These are phyloP conservation scores for Toxicodendron radicans DNA, from an alignment of 345 rosid genomes.

Conservation along the genomic window DNA sequence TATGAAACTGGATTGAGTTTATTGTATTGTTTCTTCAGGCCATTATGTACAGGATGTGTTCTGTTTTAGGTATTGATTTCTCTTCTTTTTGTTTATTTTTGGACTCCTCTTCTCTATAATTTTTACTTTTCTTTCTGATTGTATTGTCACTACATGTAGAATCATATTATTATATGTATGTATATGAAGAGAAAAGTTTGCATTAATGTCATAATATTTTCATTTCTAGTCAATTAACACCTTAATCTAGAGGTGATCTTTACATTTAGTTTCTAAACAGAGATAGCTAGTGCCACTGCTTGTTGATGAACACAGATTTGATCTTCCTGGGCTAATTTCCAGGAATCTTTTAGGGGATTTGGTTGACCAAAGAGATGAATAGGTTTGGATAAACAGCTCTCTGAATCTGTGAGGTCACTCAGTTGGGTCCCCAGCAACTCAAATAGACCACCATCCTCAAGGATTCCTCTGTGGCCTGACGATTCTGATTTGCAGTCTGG, in stretches of 20 bases:
- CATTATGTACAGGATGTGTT: slow-evolving; percentile 33
- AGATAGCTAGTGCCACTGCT: neutral
- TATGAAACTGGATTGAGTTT: slow-evolving; percentile 33
- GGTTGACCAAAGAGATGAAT: neutral
- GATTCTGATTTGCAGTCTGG: neutral
- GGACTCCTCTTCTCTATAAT: neutral
- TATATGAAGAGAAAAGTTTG: neutral
- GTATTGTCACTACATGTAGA: neutral
- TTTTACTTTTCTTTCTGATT: slow-evolving; percentile 5
- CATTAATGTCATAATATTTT: neutral
- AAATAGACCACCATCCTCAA: slow-evolving; percentile 27
- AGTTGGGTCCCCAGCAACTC: slow-evolving; percentile 32
- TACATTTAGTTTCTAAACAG: neutral
- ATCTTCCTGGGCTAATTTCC: neutral
- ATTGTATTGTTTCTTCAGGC: slow-evolving; percentile 14
- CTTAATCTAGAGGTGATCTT: neutral
- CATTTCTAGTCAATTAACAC: no score
- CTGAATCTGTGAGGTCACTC: neutral
- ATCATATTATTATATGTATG: neutral
- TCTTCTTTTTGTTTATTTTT: neutral
- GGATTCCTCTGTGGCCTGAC: slow-evolving; percentile 21
- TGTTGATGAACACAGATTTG: neutral
- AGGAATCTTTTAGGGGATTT: neutral
- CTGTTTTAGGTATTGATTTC: slow-evolving; percentile 15
- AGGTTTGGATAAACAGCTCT: neutral